These are phyloP conservation scores for Trebouxia sp. DNA, from an alignment of 139 green algal species.

Conservation along the genomic window DNA sequence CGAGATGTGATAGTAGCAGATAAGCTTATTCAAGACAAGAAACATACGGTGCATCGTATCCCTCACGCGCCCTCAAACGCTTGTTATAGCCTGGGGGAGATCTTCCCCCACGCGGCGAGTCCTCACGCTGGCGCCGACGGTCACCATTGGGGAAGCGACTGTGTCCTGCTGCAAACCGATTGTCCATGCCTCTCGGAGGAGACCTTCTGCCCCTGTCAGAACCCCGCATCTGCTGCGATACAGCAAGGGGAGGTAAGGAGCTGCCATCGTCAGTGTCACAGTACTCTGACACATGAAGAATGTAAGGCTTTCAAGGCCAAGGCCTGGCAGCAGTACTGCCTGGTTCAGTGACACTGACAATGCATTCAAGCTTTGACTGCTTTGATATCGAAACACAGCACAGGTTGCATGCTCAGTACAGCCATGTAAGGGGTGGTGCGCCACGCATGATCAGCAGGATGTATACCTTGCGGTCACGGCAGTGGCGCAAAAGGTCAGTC, in stretches of 20 bases:
- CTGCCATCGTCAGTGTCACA: too few relatives aligned
- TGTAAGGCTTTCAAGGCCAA: background rate
- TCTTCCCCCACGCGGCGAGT: background rate
- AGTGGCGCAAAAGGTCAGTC: background rate
- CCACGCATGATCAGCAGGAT: background rate
- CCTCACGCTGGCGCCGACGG: background rate
- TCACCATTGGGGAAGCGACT: background rate
- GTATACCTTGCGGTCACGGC: background rate
- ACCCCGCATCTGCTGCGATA: conserved; percentile 17
- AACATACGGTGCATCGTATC: conserved; percentile 6
- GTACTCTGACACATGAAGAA: too few relatives aligned
- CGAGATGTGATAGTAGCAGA: too few relatives aligned
- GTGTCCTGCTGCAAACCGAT: background rate
- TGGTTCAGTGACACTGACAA: background rate
- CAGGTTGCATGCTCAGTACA: background rate
- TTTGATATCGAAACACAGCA: background rate
- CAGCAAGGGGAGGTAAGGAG: conserved; percentile 14
- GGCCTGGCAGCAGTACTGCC: too few relatives aligned
- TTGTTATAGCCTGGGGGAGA: conserved; percentile 1
- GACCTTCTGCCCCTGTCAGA: background rate
- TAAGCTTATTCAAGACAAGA: too few relatives aligned
- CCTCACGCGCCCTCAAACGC: background rate
- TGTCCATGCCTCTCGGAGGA: conserved; percentile 1
- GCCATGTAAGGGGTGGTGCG: background rate
- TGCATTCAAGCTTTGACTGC: background rate